These are phyloP conservation scores for Jacaranda copaia DNA, from an alignment of 257 asterid species.

Conservation along the genomic window DNA sequence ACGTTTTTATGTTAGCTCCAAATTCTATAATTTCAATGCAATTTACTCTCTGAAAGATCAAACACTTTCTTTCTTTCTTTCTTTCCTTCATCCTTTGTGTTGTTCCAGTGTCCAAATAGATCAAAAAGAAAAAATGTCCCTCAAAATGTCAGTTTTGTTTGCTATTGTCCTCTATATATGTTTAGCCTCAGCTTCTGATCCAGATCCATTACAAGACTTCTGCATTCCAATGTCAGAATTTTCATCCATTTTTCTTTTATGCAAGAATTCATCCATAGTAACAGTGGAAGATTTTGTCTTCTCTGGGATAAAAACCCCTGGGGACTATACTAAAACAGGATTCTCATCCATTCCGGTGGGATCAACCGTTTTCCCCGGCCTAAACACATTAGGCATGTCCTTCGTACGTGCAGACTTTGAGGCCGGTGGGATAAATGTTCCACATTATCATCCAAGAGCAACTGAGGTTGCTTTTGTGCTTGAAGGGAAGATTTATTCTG, in stretches of 20 bases:
- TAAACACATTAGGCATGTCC: constrained; percentile 76
- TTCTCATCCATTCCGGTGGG: constrained; percentile 71
- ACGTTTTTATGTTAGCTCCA: not conserved
- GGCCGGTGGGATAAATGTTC: constrained; percentile 65
- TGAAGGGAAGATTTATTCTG: constrained; percentile 74
- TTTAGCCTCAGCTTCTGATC: constrained; percentile 58
- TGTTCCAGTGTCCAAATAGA: constrained; percentile 27
- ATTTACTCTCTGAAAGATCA: no score
- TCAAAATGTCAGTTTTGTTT: constrained; percentile 40
- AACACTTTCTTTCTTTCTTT: no score
- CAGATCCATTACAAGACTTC: constrained; percentile 72
- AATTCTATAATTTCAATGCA: not conserved
- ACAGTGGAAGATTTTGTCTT: constrained; percentile 70
- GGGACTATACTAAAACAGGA: constrained; percentile 51
- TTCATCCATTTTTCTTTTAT: constrained; percentile 58
- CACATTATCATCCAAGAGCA: constrained; percentile 84
- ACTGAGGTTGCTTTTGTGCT: constrained; percentile 75
- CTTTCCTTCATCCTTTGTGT: constrained; percentile 4
- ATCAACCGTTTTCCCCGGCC: constrained; percentile 69
- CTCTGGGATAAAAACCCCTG: constrained; percentile 56
- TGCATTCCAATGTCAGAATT: constrained; percentile 72
- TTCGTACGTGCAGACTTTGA: constrained; percentile 78
- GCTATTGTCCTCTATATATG: constrained; percentile 38
- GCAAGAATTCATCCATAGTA: constrained; percentile 74
- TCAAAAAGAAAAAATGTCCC: constrained; percentile 46